A percentile compares a stretch with the other conserved stretches of the same genome.
Conservation (phyloP, 495 filamentous ascomycete genomes). For the Aspergillus carlsbadensis region DNA sequence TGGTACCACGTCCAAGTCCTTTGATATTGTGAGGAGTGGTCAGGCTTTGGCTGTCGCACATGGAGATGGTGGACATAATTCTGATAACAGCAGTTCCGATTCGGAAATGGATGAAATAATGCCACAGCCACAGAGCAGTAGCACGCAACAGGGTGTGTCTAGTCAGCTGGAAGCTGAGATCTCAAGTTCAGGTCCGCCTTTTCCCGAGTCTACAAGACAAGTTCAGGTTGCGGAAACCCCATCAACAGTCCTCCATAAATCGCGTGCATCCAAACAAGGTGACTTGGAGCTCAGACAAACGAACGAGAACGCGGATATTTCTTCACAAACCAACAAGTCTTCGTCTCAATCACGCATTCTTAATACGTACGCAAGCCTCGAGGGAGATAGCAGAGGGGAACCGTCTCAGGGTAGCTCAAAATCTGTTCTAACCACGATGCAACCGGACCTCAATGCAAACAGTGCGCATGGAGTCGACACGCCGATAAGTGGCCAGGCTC, state of each 20-base stretch:
- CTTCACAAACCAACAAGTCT: constrained; percentile 30
- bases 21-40: not conserved
- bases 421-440: constrained; percentile 6
- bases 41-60: not conserved
- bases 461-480: constrained; percentile 25
- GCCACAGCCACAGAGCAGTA: constrained; percentile 45
- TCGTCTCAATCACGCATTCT: constrained; percentile 41
- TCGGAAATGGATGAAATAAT: constrained; percentile 54
- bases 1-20: not conserved
- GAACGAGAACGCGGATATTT: constrained; percentile 8
- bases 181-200: constrained; percentile 26
- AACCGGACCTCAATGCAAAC: constrained; percentile 2
- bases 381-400: constrained; percentile 21
- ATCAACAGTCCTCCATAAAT: constrained; percentile 12
- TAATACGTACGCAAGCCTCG: constrained; percentile 30
- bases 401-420: constrained; percentile 20
- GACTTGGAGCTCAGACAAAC: not conserved
- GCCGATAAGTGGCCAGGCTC: constrained; percentile 19
- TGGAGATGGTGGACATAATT: constrained; percentile 12
- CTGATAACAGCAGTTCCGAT: constrained; percentile 41
- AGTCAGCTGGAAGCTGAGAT: constrained; percentile 29
- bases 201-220: constrained; percentile 18
- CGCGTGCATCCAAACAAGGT: constrained; percentile 4
- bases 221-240: constrained; percentile 44
- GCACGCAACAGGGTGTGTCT: constrained; percentile 23